phyloP scores from a whole-genome alignment of 176 grass and related monocot species.

The Alloteropsis semialata region DNA sequence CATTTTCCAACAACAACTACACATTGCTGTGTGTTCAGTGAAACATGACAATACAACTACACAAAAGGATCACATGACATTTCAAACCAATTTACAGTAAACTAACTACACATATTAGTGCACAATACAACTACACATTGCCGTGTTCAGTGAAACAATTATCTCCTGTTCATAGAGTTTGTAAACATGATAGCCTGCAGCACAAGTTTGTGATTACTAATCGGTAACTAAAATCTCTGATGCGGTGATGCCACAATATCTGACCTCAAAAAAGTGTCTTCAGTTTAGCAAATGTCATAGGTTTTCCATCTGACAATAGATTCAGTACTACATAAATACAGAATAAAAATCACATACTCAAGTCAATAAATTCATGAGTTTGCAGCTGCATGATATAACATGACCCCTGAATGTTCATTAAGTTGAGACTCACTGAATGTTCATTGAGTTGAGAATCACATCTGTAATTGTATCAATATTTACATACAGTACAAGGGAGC shows the following conservation, averaged over 20 bases:
- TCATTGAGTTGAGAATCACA: too few relatives aligned
- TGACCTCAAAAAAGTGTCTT: not conserved
- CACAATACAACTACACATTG: too few relatives aligned
- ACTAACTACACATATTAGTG: too few relatives aligned
- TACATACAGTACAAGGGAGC: too few relatives aligned
- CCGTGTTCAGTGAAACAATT: not conserved
- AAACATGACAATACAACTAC: too few relatives aligned
- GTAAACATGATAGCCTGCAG: not conserved
- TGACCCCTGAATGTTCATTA: too few relatives aligned
- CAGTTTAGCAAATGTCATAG: not conserved
- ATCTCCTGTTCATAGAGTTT: not conserved
- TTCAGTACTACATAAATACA: not conserved
- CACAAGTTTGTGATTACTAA: slow-evolving; percentile 4
- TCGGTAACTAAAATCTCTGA: not conserved
- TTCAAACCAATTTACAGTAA: too few relatives aligned
- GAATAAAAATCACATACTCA: not conserved
- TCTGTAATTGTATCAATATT: too few relatives aligned
- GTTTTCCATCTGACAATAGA: not conserved
- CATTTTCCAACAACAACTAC: too few relatives aligned
- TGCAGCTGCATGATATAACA: not conserved
- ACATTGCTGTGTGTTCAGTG: too few relatives aligned
- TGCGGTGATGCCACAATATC: slow-evolving; percentile 2
- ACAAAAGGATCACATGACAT: too few relatives aligned
- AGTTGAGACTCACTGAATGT: too few relatives aligned
- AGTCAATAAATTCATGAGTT: not conserved